phyloP scores from a whole-genome alignment of 805 yeast genomes.

The Candida awuae region DNA sequence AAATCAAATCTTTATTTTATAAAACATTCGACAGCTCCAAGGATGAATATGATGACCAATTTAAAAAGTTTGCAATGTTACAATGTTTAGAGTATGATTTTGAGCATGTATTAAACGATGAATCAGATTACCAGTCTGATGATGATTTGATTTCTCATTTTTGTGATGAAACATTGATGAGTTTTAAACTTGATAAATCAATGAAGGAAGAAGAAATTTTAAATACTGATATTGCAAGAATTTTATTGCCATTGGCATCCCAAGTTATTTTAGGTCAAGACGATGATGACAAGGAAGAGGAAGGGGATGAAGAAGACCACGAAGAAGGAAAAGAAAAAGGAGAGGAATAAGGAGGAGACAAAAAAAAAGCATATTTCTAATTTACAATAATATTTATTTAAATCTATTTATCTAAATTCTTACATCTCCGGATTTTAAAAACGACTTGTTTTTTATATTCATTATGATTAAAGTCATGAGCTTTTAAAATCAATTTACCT shows the following conservation, averaged over 20 bases:
- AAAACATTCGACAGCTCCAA: conserved; percentile 17
- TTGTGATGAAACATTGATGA: conserved; percentile 22
- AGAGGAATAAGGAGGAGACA: too few species aligned
- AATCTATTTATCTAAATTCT: too few species aligned
- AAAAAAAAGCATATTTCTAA: too few species aligned
- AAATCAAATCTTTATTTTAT: conserved; percentile 28
- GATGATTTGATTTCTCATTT: conserved; percentile 27
- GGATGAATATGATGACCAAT: conserved; percentile 21
- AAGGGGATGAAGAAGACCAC: conserved; percentile 2
- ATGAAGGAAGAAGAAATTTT: conserved; percentile 15
- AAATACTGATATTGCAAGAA: conserved; percentile 23
- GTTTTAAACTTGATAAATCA: conserved; percentile 15
- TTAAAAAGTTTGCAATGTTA: conserved; percentile 26
- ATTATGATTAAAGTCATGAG: conserved; percentile 11
- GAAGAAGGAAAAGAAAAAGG: neutral
- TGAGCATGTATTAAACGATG: conserved; percentile 23
- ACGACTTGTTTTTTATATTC: conserved; percentile 6
- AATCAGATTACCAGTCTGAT: conserved; percentile 20
- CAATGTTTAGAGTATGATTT: conserved; percentile 32
- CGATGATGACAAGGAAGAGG: conserved; percentile 9
- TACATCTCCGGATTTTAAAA: conserved; percentile 5
- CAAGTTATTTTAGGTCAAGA: conserved; percentile 23
- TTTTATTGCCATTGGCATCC: conserved; percentile 31
- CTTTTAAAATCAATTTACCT: conserved; percentile 23
- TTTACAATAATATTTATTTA: too few species aligned